Percentiles rank a stretch among this genome's conserved stretches.
Conservation (phyloP, 2,329 filamentous ascomycete genomes). For the Esteya vermicola region DNA sequence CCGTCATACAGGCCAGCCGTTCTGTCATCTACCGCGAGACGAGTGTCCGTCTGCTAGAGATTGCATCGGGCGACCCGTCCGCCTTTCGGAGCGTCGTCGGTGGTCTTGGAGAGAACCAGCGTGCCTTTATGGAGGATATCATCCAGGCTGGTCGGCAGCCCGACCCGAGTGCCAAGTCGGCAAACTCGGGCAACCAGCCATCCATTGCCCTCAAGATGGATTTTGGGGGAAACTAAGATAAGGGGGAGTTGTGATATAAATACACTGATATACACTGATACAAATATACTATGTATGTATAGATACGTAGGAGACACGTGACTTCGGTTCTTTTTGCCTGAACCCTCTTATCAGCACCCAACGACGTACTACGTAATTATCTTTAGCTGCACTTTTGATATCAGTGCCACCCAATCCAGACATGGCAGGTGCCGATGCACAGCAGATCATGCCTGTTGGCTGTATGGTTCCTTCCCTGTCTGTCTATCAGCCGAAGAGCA, state of each 20-base stretch:
- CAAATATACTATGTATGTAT: too few relatives aligned
- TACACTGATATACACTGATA: too few relatives aligned
- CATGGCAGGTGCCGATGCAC: too few relatives aligned
- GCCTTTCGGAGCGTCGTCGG: slow-evolving; percentile 64
- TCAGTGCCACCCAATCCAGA: too few relatives aligned
- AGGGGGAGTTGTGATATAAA: too few relatives aligned
- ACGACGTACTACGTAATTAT: too few relatives aligned
- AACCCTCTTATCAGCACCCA: too few relatives aligned
- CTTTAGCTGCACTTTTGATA: too few relatives aligned
- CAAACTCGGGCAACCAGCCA: slow-evolving; percentile 41
- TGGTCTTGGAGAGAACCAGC: slow-evolving; percentile 55
- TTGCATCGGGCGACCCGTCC: slow-evolving; percentile 60
- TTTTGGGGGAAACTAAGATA: slow-evolving; percentile 43
- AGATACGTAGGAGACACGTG: too few relatives aligned
- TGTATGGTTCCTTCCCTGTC: too few relatives aligned
- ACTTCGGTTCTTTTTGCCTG: too few relatives aligned
- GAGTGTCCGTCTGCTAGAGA: slow-evolving; percentile 60
- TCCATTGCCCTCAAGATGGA: slow-evolving; percentile 92
- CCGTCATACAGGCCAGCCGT: slow-evolving; percentile 23
- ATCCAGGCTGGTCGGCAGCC: slow-evolving; percentile 47
- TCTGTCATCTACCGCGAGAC: slow-evolving; percentile 54
- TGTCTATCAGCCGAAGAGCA: not conserved
- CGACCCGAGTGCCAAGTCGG: slow-evolving; percentile 12
- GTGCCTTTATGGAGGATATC: slow-evolving; percentile 66
- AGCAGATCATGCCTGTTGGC: too few relatives aligned